Evolutionary conservation across 2,329 filamentous ascomycete species (phyloP).

Genomic region (Fusarium dimerum): DNA sequence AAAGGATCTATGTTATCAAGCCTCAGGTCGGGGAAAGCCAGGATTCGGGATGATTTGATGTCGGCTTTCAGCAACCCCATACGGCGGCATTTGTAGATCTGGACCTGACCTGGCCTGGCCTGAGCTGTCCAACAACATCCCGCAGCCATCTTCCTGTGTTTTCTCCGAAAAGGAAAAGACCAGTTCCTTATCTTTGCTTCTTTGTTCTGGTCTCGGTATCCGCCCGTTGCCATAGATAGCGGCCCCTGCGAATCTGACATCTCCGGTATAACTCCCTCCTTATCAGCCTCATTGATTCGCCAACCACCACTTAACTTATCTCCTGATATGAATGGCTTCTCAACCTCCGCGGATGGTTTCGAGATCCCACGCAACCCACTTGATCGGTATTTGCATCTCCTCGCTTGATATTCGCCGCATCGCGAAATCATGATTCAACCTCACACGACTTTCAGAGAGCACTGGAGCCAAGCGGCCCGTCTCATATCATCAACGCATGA

Average conservation of each 20-base stretch:
- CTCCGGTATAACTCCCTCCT: conserved; percentile 23
- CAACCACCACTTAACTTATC: conserved; percentile 7
- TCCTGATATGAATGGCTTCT: conserved; percentile 19
- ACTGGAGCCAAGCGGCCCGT: conserved; percentile 2
- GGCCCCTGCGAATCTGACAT: conserved; percentile 26
- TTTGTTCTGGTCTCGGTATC: background rate
- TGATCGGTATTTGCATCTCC: conserved; percentile 32
- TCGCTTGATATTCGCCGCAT: conserved; percentile 22
- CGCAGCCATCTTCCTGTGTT: too few relatives aligned
- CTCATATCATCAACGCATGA: conserved; percentile 6
- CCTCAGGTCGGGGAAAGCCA: too few relatives aligned
- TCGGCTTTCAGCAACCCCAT: too few relatives aligned
- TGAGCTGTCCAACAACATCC: too few relatives aligned
- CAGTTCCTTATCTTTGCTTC: background rate
- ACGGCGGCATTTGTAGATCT: too few relatives aligned
- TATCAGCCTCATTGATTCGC: conserved; percentile 30
- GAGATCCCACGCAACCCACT: conserved; percentile 17
- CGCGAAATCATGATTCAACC: conserved; percentile 16
- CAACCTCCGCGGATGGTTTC: conserved; percentile 29
- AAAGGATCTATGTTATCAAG: too few relatives aligned
- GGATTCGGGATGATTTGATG: too few relatives aligned
- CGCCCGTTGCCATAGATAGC: conserved; percentile 2
- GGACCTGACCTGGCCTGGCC: too few relatives aligned
- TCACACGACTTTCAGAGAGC: conserved; percentile 11
- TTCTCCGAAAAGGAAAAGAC: background rate